Base-by-base conservation (phyloP, 2,329 filamentous ascomycete genomes). In the Ceratocystis alfenasii region DNA sequence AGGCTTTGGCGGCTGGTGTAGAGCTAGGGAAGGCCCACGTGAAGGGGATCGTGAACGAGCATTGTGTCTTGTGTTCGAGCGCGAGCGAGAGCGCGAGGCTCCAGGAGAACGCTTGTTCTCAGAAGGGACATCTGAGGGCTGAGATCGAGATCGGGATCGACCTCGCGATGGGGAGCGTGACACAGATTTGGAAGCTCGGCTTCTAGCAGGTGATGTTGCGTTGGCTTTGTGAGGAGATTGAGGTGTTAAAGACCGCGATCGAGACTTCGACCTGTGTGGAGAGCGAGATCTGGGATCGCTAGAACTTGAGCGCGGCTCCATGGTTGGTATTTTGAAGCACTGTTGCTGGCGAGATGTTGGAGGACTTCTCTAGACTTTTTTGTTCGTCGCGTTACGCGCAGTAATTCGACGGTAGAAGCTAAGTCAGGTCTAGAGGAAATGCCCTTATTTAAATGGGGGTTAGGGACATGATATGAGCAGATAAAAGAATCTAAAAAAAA, bases 21-120 rank as follows among this genome's bases (percentile, higher is more conserved):
- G 65, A 65, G 69, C 64, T 70, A 68, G 69, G 68, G 68, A 15
- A 61, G 62, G 25, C 68, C 66, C 46, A 70, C 71, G 65, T 71
- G 73, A 46, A 71, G 72, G 68, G 72, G 71, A 63, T 71, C 71
- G 68, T 74, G 74, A 66, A 75, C 74, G 71, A 75, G 76, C 69
- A 25, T 65, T 61, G 66, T 68, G 61, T 25, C 45, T 60, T 15
- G n/a, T 25, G 41, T 36, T 63, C 22, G 68, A 67, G 44, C 45
- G 57, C 6, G 64, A 62, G 1, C 45, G 55, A 15, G 62, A 55
- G 20, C 65, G 65, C 20, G 65, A 66, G 7, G 17, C 57, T 10
- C 2, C 12, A 8, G 55, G 28, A 3, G 55, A 8, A 30, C 3
- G 20, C 15, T 28, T 53, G 48, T 53, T 20, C 20, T 25, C 28